These are phyloP conservation scores for Paramecium octaurelia DNA, from an alignment of 73 alveolate genomes.

Conservation along the genomic window DNA sequence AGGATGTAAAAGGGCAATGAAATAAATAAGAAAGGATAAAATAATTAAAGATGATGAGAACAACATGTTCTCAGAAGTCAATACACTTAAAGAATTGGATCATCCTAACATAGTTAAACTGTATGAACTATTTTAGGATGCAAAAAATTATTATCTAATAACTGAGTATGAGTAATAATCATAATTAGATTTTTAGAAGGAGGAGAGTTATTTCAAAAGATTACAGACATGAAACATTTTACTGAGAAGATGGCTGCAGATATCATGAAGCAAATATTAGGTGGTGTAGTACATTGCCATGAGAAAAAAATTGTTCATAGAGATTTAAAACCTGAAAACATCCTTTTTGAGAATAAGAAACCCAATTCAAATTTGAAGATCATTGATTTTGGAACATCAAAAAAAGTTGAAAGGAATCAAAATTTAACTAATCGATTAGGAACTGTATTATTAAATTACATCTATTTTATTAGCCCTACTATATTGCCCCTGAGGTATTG, in stretches of 20 bases:
- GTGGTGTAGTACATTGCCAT: conserved; percentile 90
- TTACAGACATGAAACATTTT: conserved; percentile 74
- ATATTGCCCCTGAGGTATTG: conserved; percentile 47
- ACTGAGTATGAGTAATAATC: not conserved
- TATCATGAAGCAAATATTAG: conserved; percentile 79
- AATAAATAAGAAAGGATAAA: conserved; percentile 45
- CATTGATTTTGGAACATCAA: conserved; percentile 89
- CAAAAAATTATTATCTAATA: conserved; percentile 35
- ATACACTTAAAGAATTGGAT: conserved; percentile 38
- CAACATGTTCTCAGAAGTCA: conserved; percentile 54
- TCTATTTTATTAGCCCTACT: not conserved
- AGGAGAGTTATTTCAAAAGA: conserved; percentile 89
- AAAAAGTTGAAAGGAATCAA: not conserved
- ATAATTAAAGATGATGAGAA: conserved; percentile 50
- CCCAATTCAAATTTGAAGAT: conserved; percentile 65
- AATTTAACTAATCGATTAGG: not conserved
- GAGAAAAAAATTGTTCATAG: conserved; percentile 80
- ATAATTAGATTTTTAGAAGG: conserved; percentile 62
- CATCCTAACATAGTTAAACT: conserved; percentile 54
- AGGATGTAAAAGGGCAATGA: conserved; percentile 56
- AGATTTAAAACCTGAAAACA: conserved; percentile 77
- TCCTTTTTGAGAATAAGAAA: conserved; percentile 70
- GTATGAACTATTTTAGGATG: conserved; percentile 48
- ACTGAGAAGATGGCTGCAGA: conserved; percentile 83
- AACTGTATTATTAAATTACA: not conserved